A percentile compares a stretch with the other conserved stretches of the same genome.
phyloP scores from a whole-genome alignment of 441 rosid genomes.

The Eruca vesicaria region DNA sequence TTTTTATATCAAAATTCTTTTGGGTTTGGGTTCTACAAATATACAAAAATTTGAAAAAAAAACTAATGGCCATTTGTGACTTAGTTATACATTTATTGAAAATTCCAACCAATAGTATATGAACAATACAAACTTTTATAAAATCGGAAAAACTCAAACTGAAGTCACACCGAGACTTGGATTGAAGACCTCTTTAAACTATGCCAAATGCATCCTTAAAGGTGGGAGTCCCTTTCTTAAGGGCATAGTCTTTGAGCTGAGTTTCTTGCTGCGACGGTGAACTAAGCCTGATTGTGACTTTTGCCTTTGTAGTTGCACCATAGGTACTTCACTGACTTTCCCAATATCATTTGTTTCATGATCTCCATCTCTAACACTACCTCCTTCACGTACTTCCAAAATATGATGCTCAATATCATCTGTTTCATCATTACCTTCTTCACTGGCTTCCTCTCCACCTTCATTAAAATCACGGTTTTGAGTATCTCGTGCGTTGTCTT shows the following conservation, averaged over 20 bases:
- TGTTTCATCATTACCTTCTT: background rate
- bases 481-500: background rate
- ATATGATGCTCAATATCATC: background rate
- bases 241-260: background rate
- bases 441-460: background rate
- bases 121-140: background rate
- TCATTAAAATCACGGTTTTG: background rate
- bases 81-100: no score
- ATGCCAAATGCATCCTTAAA: background rate
- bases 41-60: background rate
- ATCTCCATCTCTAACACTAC: background rate
- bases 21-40: background rate
- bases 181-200: background rate
- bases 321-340: background rate
- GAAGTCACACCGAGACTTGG: background rate
- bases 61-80: background rate
- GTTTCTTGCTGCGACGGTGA: background rate
- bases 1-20: background rate
- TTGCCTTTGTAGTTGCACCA: background rate
- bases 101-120: background rate
- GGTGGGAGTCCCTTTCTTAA: background rate
- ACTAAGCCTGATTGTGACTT: background rate
- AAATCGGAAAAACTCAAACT: background rate
- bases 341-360: background rate
- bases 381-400: background rate